phyloP scores from a whole-genome alignment of 495 filamentous ascomycete genomes.

The Penicillium manginii region DNA sequence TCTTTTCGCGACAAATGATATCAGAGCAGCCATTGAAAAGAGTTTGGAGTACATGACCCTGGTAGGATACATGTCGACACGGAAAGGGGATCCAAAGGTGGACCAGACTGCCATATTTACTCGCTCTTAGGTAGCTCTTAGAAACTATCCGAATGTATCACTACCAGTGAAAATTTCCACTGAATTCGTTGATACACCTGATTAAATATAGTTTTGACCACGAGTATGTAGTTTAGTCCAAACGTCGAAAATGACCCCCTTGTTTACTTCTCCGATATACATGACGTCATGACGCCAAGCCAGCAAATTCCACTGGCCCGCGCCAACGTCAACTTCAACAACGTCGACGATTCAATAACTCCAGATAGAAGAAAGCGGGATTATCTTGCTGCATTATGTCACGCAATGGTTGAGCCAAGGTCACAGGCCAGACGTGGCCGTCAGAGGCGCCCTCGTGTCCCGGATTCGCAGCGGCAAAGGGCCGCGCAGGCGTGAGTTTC shows the following conservation, averaged over 20 bases:
- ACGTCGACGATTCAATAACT: not conserved
- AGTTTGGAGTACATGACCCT: not conserved
- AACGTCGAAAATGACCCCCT: no score
- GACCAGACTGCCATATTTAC: not conserved
- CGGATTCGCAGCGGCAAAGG: constrained; percentile 12
- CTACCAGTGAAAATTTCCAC: no score
- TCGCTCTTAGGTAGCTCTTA: not conserved
- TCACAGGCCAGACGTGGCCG: constrained; percentile 8
- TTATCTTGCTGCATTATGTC: not conserved
- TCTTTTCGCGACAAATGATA: not conserved
- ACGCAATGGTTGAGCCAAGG: constrained; percentile 10
- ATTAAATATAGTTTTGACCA: no score
- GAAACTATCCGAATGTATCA: no score
- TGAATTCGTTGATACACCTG: no score
- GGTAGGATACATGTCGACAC: not conserved
- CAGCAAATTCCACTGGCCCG: not conserved
- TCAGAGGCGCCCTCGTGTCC: constrained; percentile 15
- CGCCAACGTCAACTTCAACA: not conserved
- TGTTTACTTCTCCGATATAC: not conserved
- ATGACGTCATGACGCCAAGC: constrained; percentile 1
- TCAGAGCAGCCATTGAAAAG: not conserved
- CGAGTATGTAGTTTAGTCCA: no score
- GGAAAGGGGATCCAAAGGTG: not conserved
- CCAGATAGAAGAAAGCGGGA: not conserved
- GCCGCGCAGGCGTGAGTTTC: constrained; percentile 11